Evolutionary conservation across 2,329 filamentous ascomycete species (phyloP).

Genomic region (Hortaea werneckii): DNA sequence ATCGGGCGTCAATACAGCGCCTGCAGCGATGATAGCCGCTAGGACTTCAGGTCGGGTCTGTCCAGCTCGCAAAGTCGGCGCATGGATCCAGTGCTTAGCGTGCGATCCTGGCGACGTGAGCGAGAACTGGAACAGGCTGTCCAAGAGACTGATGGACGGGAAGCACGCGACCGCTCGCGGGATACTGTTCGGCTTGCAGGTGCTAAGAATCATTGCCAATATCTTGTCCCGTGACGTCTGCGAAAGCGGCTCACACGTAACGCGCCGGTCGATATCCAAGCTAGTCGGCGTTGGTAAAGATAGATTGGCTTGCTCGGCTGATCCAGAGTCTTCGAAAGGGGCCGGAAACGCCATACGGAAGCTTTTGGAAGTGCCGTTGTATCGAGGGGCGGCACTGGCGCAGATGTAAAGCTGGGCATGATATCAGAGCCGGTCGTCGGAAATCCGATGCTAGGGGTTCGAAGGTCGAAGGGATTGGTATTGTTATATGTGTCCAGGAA

Average conservation of each 20-base stretch:
- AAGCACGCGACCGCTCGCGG: constrained; percentile 49
- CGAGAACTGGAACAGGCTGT: constrained; percentile 52
- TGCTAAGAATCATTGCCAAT: constrained; percentile 53
- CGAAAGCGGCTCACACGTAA: constrained; percentile 32
- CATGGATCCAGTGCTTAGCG: constrained; percentile 52
- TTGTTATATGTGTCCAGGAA: constrained; percentile 38
- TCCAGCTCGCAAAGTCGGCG: constrained; percentile 48
- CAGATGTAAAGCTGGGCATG: constrained; percentile 24
- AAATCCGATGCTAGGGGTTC: constrained; percentile 24
- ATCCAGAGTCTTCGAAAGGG: constrained; percentile 26
- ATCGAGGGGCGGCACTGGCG: constrained; percentile 22
- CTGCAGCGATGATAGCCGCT: constrained; percentile 49
- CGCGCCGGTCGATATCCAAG: constrained; percentile 30
- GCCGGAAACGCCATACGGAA: constrained; percentile 37
- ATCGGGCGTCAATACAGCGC: constrained; percentile 49
- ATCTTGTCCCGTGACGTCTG: constrained; percentile 46
- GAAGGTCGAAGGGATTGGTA: constrained; percentile 31
- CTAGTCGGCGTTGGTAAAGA: constrained; percentile 30
- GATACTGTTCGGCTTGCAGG: constrained; percentile 43
- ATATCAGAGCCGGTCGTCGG: constrained; percentile 23
- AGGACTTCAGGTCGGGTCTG: constrained; percentile 50
- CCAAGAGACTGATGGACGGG: constrained; percentile 50
- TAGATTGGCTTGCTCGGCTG: constrained; percentile 28
- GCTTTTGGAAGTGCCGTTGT: constrained; percentile 29
- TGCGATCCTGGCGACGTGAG: constrained; percentile 47